Evolutionary conservation across 1,284 basidiomycete species (phyloP).

Genomic region (Schizophyllum amplum): DNA sequence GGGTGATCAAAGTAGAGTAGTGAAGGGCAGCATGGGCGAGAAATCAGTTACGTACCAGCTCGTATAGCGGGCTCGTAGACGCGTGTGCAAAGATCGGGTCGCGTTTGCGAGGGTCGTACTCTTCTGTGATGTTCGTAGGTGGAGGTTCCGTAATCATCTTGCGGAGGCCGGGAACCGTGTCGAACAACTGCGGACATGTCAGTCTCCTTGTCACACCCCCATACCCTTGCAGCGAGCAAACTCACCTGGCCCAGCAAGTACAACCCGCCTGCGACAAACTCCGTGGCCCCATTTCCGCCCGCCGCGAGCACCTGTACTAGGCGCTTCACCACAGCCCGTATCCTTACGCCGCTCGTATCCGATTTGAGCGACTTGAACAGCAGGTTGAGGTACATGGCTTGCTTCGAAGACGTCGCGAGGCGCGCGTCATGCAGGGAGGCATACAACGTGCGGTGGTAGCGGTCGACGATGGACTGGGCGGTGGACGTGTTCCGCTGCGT

Average conservation of each 20-base stretch:
- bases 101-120: conserved; percentile 86
- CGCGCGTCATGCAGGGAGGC: conserved; percentile 82
- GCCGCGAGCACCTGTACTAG: conserved; percentile 78
- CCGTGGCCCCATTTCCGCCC: conserved; percentile 66
- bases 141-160: conserved; percentile 45
- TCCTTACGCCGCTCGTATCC: conserved; percentile 53
- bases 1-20: neutral
- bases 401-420: conserved; percentile 81
- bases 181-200: conserved; percentile 55
- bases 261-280: conserved; percentile 88
- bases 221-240: conserved; percentile 2
- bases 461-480: conserved; percentile 55
- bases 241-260: conserved; percentile 67
- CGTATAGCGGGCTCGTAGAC: conserved; percentile 79
- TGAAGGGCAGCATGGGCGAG: neutral
- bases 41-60: conserved; percentile 58
- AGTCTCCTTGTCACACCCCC: neutral
- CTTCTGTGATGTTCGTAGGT: conserved; percentile 26
- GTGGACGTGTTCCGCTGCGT: conserved; percentile 11
- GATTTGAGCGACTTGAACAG: conserved; percentile 89
- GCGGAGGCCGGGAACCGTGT: conserved; percentile 62
- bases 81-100: conserved; percentile 89
- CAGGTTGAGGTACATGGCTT: conserved; percentile 96
- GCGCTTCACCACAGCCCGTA: conserved; percentile 81
- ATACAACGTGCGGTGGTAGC: conserved; percentile 92